Base-by-base conservation (phyloP, 345 rosid species). In the Luvunga scandens region DNA sequence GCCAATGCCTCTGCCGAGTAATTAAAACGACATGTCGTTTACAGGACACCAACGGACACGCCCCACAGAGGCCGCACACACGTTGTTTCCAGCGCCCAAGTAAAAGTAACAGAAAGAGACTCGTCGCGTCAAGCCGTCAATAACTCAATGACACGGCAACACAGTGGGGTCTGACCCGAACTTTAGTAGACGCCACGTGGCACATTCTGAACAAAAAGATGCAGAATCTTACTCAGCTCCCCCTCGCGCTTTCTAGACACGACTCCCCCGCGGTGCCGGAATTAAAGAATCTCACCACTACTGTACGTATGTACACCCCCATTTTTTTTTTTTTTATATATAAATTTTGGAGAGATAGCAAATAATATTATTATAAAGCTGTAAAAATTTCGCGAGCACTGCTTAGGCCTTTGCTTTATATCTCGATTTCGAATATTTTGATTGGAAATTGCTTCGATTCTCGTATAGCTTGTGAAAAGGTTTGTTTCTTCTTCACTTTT, bases 401-500 rank as follows among this genome's bases (percentile, higher is more conserved):
- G 48, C 0, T 48, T 48, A 2, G 55, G 55, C 56, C 21, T 50
- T 50, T 50, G 2, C 16, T 28, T 28, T 53, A 7, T 66, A 14
- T 53, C 78, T 34, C 24, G 78, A 66, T 55, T 50, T 53, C 64
- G 78, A 75, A 50, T 66, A 66, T 53, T 75, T 66, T 62, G 55
- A 66, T 53, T 28, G n/a, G 7, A 24, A 38, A 45, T 48, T 45
- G 61, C 70, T 45, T 64, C 27, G 77, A 61, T 61, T 33, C 53
- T 73, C 34, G 66, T 38, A 56, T 72, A 59, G 31, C 67, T 59
- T 24, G 31, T 25, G 18, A 19, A 50, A 45, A 27, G 16, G 69
- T 30, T 33, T 71, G 39, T 18, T 39, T 78, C 53, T 22, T 59
- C 63, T 73, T 50, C 25, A 24, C 30, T 53, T 73, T 36, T 10